Percentiles rank a stretch among this genome's conserved stretches.
Conservation (phyloP, 1,284 basidiomycete species). For the Hypsizygus ulmarius region DNA sequence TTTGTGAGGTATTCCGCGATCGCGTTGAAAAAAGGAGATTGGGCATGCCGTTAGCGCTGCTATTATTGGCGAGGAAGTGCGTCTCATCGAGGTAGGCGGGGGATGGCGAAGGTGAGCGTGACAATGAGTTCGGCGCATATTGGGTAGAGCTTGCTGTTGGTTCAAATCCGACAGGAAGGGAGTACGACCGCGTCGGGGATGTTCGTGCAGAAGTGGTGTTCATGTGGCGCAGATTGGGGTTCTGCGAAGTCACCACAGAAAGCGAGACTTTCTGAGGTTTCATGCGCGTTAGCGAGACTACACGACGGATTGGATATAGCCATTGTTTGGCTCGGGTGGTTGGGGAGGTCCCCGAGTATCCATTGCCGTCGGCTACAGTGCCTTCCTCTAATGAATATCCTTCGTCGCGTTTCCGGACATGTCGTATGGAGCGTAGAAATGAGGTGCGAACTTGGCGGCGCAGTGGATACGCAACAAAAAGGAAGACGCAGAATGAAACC, state of each 20-base stretch:
- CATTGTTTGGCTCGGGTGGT: slow-evolving; percentile 34
- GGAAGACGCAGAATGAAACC: slow-evolving; percentile 37
- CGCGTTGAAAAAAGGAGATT: slow-evolving; percentile 38
- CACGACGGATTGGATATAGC: slow-evolving; percentile 38
- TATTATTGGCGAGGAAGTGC: slow-evolving; percentile 7
- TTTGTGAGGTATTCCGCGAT: slow-evolving; percentile 63
- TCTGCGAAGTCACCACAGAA: slow-evolving; percentile 26
- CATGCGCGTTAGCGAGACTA: slow-evolving; percentile 29
- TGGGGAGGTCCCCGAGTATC: slow-evolving; percentile 11
- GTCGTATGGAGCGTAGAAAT: slow-evolving; percentile 46
- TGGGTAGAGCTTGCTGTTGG: slow-evolving; percentile 32
- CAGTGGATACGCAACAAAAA: slow-evolving; percentile 51
- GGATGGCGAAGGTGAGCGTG: slow-evolving; percentile 44
- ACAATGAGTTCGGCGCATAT: slow-evolving; percentile 26
- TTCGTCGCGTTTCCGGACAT: slow-evolving; percentile 38
- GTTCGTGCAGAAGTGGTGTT: slow-evolving; percentile 23
- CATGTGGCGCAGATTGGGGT: slow-evolving; percentile 24
- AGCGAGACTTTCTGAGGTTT: slow-evolving; percentile 27
- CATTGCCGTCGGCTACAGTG: slow-evolving; percentile 24
- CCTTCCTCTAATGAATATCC: slow-evolving; percentile 65
- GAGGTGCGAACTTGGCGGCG: slow-evolving; percentile 50
- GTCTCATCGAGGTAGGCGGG: slow-evolving; percentile 31
- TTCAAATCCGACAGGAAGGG: slow-evolving; percentile 28
- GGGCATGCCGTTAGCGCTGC: slow-evolving; percentile 7
- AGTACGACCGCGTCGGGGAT: slow-evolving; percentile 33